Base-by-base conservation (phyloP, 1,284 basidiomycete genomes). In the Volvariella volvacea region DNA sequence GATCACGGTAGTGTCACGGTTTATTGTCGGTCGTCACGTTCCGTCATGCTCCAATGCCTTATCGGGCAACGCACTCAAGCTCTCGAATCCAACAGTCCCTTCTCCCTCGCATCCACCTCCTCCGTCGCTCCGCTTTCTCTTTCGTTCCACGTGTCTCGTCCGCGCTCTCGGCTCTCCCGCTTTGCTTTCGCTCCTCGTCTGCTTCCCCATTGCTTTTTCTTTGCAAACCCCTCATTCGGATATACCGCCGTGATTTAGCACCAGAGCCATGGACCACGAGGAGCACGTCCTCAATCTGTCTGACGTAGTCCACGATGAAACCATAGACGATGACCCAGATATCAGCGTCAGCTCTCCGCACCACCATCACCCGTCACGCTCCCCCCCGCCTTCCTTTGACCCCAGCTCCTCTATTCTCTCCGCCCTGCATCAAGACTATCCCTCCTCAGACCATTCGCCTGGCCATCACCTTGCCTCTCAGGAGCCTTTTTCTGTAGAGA, bases 261-360 rank as follows among this genome's bases (percentile, higher is more conserved):
- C n/a, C 15, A 6, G 8, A 36, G 19, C 34, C 54, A 82, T 83
- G 78, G 74, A 82, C 55, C 67, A 71, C 56, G 77, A 78, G 55
- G 76, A 74, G 53, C 73, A 74, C 48, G 73, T 76, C 50, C 73
- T 88, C 49, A 73, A 78, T 56, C 74, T 88, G 52, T 87, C 84
- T 39, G 85, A 88, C 62, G 85, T 88, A 58, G 82, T 88, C 34
- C 81, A 85, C 59, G 82, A 85, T 55, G 80, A 83, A 47, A 73
- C 79, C 31, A 73, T 83, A 51, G 69, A 67, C 53, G 66, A 76
- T 52, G 66, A 74, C 45, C 48, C 58, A 15, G 59, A 64, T 44
- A 54, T 55, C 40, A 49, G 50, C 39, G 47, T 54, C 39, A 46
- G 60, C 41, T 53, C 46, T 44, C 54, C 50, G 51, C 59, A 58